Evolutionary conservation across 352 stramenopile genomes (phyloP), one percentile per base, ranked within the genome.

Genomic region (Phytophthora sansomeana): DNA sequence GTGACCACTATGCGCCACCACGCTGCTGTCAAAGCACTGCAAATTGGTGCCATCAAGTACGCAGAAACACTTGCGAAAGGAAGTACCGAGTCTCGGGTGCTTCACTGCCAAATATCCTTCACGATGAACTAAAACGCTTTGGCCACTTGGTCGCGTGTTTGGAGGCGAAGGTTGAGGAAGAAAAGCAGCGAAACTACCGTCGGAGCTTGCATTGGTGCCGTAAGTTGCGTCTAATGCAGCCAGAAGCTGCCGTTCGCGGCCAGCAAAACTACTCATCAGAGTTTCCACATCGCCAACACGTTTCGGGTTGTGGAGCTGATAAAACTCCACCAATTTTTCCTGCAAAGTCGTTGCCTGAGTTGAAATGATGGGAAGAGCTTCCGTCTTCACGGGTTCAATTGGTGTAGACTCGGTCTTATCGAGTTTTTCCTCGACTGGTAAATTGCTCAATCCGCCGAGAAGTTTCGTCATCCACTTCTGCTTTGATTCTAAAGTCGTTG

Each of bases 261-360:
- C 85, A 0, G 62, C 43, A 63, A 93, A 93, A 47, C 87, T 89
- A 6, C 77, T 58, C 3, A 92, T 56, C 24, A 93, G 44, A 6
- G 83, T 71, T 19, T 92, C 86, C 6, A 98, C 84, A 39, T 98
- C 90, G 1, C 73, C 73, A 1, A 97, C 68, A 36, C 97, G 96
- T 52, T 91, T 82, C 0, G 93, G 89, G 67, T 97, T 96, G 52
- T 98, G 85, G 35, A 87, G 90, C 61, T 93, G 75, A 60, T 98
- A 98, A 55, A 97, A 98, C 42, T 80, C 85, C 7, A 97, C 56
- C 19, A 98, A 54, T 36, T 86, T 85, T 16, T 58, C 48, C 0
- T 72, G 67, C 19, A 91, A 69, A 36, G 14, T 63, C n/a, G 61
- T 61, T n/a, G 59, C 50, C 38, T 73, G 38, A 1, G 58, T 69